phyloP scores from a whole-genome alignment of 2,329 filamentous ascomycete genomes.

The Bipolaris gigantea region DNA sequence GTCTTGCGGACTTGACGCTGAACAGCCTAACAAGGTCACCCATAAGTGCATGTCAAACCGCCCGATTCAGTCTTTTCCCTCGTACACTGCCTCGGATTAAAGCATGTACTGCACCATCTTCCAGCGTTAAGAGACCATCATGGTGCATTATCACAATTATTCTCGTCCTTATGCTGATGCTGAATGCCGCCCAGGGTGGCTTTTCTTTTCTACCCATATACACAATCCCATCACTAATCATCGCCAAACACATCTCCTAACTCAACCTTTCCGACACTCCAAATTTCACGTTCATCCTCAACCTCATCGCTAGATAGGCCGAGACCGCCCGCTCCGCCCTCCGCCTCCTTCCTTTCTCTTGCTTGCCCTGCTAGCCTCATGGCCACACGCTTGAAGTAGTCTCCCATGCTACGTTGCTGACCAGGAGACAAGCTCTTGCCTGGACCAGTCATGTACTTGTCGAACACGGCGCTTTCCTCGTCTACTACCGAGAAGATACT shows the following conservation, averaged over 20 bases:
- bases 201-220: slow-evolving; percentile 4
- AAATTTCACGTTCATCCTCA: slow-evolving; percentile 93
- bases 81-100: neutral
- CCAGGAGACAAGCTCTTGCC: slow-evolving; percentile 66
- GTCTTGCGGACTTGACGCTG: slow-evolving; percentile 24
- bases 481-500: slow-evolving; percentile 88
- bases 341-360: slow-evolving; percentile 84
- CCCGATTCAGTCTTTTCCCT: neutral
- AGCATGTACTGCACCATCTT: neutral
- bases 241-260: slow-evolving; percentile 59
- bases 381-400: slow-evolving; percentile 96
- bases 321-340: slow-evolving; percentile 83
- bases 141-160: neutral
- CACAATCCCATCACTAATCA: slow-evolving; percentile 5
- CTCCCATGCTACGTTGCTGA: slow-evolving; percentile 85
- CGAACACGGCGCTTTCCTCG: slow-evolving; percentile 81
- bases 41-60: neutral
- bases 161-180: slow-evolving; percentile 4
- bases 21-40: neutral
- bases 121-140: slow-evolving; percentile 8
- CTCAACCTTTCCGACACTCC: slow-evolving; percentile 92
- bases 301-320: slow-evolving; percentile 87
- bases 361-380: slow-evolving; percentile 82
- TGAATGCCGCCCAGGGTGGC: neutral
- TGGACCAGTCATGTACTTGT: slow-evolving; percentile 79